These are phyloP conservation scores for Diaporthe sp. DNA, from an alignment of 2,329 filamentous ascomycete species.

Conservation along the genomic window DNA sequence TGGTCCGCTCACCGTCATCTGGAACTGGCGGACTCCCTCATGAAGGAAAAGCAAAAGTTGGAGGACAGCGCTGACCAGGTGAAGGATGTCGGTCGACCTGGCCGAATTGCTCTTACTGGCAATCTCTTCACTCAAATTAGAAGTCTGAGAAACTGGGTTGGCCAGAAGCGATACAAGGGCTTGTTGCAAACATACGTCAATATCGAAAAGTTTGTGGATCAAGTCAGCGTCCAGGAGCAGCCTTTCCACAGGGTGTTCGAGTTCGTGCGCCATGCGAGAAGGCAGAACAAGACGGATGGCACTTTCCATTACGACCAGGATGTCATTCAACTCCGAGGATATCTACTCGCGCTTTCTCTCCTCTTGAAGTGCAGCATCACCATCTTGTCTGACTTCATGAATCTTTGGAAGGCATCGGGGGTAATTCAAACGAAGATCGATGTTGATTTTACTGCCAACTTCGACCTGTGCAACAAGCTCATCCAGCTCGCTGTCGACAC, in stretches of 20 bases:
- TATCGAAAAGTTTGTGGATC: conserved; percentile 42
- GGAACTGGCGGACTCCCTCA: conserved; percentile 52
- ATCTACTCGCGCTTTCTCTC: conserved; percentile 58
- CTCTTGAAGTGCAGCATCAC: conserved; percentile 61
- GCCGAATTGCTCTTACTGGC: background rate
- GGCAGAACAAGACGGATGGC: conserved; percentile 43
- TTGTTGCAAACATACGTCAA: conserved; percentile 40
- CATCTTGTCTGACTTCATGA: conserved; percentile 57
- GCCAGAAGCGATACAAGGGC: conserved; percentile 34
- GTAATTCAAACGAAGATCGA: conserved; percentile 32
- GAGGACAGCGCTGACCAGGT: conserved; percentile 30
- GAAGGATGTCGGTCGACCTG: background rate
- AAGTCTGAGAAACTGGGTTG: conserved; percentile 28
- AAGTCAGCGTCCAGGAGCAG: conserved; percentile 57
- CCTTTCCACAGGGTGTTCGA: conserved; percentile 61
- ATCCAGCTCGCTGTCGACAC: conserved; percentile 52
- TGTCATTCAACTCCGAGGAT: conserved; percentile 51
- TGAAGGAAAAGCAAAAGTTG: conserved; percentile 44
- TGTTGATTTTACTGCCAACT: conserved; percentile 48
- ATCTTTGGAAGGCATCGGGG: conserved; percentile 32
- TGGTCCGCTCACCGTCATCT: conserved; percentile 57
- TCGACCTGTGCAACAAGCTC: conserved; percentile 55
- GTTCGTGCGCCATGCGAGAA: conserved; percentile 56
- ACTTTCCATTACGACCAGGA: conserved; percentile 53
- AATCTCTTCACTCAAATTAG: background rate